Evolutionary conservation across 148 eudicot genomes (phyloP), one percentile per base, ranked within the genome.

Genomic region (Simmondsia chinensis): DNA sequence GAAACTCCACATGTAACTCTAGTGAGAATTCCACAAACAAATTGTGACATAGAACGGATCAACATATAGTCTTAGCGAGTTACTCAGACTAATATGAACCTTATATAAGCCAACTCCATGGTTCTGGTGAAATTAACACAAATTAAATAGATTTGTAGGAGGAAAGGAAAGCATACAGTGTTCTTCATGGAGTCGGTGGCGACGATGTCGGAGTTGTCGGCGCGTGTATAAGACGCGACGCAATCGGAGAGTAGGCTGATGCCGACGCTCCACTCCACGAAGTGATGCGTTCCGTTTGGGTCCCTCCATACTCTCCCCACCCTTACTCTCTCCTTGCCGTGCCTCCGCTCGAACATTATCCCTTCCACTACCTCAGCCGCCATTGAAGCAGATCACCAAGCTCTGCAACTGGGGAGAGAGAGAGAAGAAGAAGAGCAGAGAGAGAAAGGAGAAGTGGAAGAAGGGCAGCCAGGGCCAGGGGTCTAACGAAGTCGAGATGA

Each of bases 131-230:
- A 24, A 16, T 17, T 6, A 5, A 9, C 6, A 20, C 3, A 33
- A 10, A 22, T n/a, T 25, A 7, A 5, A 8, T 11, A 28, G 13
- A 15, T 1, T 3, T 5, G 12, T 8, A 3, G 7, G 35, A 34
- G 9, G 10, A 33, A 10, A 9, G 4, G 50, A 37, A 43, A 6
- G 15, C 4, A 13, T 61, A 87, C 94, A 20, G 96, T 91, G 77
- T 91, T 91, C 49, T 86, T 91, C 76, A 91, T 86, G 54, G 99
- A 86, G 64, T 86, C 96, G 30, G 99, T 86, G 25, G 99, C 96
- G 54, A 91, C 99, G 51, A 91, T 69, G 31, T 68, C 65, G 50
- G 99, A 86, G 39, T 91, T 91, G 57, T 91, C 87, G 31, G 56
- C 74, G 31, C 20, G 31, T 18, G 59, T 34, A 42, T 91, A 91